Evolutionary conservation across 202 grass and related monocot genomes (phyloP).

Genomic region (Miscanthus sacchariflorus): DNA sequence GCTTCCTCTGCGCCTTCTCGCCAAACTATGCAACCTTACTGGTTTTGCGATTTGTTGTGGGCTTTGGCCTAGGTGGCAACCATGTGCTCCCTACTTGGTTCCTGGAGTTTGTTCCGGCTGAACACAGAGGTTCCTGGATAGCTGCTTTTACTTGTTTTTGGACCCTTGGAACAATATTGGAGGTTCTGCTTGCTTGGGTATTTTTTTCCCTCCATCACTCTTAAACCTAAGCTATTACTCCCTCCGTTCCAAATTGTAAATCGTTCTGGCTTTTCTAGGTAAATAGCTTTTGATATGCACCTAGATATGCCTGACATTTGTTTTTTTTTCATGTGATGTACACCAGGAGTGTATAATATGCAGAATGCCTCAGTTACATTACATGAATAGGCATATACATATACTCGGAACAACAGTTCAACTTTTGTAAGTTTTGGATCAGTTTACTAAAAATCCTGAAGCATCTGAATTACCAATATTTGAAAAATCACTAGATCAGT

Average conservation of each 20-base stretch:
- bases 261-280: neutral
- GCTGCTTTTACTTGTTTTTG: conserved; percentile 59
- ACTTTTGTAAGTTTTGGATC: neutral
- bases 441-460: neutral
- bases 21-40: conserved; percentile 66
- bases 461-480: neutral
- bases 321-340: neutral
- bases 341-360: neutral
- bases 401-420: neutral
- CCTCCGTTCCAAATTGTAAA: neutral
- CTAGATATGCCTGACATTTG: neutral
- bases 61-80: conserved; percentile 63
- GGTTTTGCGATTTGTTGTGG: conserved; percentile 61
- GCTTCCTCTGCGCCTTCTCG: conserved; percentile 63
- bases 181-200: conserved; percentile 83
- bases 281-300: neutral
- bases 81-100: conserved; percentile 88
- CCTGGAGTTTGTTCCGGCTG: conserved; percentile 79
- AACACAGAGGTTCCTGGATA: conserved; percentile 74
- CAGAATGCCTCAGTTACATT: neutral
- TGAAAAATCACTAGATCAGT: neutral
- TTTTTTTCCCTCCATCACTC: neutral
- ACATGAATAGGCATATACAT: neutral
- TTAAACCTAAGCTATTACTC: neutral
- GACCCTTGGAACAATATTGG: conserved; percentile 73